Evolutionary conservation across 441 rosid genomes (phyloP), one percentile per base, ranked within the genome.

Genomic region (Biscutella laevigata): DNA sequence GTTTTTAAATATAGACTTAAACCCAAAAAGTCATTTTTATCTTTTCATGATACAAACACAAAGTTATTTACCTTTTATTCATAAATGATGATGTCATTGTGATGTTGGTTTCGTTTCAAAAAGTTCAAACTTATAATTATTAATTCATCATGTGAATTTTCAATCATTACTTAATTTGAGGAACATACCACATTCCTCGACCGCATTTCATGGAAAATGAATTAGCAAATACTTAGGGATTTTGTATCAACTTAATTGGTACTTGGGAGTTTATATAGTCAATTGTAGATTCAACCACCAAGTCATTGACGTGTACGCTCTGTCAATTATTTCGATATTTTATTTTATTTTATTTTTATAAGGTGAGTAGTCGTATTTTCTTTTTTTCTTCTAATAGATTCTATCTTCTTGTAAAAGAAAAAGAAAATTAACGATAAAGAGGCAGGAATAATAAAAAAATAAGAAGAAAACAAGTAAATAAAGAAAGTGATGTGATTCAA

Each of bases 131-230:
- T 1, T 25, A 19, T 40, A 49, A 49, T 64, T 22, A 64, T 64
- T 11, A 14, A 33, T 34, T 4, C 46, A 64, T 14, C 53, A 48
- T 64, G 62, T 56, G 63, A 49, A 5, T 49, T 41, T 34, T 41
- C 7, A 48, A 49, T 48, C 33, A 57, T 57, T 56, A 26, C 38
- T 24, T 63, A 46, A 4, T 37, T 21, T 24, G 62, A 55, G 19
- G 51, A 40, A 64, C 47, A 6, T 41, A 57, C 27, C 59, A 64
- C 64, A 41, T 57, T 64, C 64, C 58, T 57, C 64, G 29, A 49
- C 64, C 69, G 64, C 48, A 50, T 64, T 57, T 64, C 40, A 50
- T 57, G 69, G 69, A 28, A 35, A 41, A 33, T 20, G 35, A 37
- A 27, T 16, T 34, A 50, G 53, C 64, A 40, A 16, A 16, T 38